Evolutionary conservation across 495 filamentous ascomycete species (phyloP).

Genomic region (Penicillium parvum): DNA sequence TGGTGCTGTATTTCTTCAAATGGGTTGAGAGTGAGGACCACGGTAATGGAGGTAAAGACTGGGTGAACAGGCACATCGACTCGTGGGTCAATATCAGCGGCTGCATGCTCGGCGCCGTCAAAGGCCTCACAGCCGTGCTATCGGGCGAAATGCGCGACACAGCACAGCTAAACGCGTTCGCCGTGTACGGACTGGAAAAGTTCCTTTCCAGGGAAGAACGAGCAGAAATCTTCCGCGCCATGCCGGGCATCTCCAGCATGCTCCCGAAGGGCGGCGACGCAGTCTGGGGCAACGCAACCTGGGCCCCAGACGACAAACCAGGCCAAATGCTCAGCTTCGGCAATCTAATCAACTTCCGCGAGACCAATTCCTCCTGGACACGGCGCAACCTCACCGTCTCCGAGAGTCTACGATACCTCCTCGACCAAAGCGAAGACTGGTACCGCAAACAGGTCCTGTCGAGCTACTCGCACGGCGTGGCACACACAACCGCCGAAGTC

Average conservation of each 20-base stretch:
- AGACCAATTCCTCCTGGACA: constrained; percentile 58
- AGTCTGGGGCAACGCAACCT: constrained; percentile 86
- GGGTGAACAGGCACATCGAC: constrained; percentile 88
- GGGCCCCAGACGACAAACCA: constrained; percentile 84
- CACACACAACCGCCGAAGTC: constrained; percentile 74
- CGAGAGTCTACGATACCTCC: constrained; percentile 71
- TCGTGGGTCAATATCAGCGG: constrained; percentile 97
- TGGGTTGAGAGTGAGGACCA: constrained; percentile 83
- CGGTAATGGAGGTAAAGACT: constrained; percentile 75
- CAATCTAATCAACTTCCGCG: constrained; percentile 81
- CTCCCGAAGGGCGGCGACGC: constrained; percentile 92
- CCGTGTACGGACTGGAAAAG: constrained; percentile 94
- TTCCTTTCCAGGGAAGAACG: constrained; percentile 87
- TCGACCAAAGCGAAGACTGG: constrained; percentile 77
- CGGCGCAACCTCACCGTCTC: constrained; percentile 72
- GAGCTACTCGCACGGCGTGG: constrained; percentile 86
- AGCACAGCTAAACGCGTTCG: constrained; percentile 94
- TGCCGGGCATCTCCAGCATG: constrained; percentile 96
- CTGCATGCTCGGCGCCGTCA: constrained; percentile 93
- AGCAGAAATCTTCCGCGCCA: constrained; percentile 90
- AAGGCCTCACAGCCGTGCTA: constrained; percentile 84
- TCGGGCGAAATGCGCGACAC: constrained; percentile 99
- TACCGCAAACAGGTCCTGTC: constrained; percentile 65
- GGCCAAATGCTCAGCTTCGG: constrained; percentile 70
- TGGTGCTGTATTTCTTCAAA: constrained; percentile 94